These are phyloP conservation scores for Beauveria caledonica DNA, from an alignment of 2,329 filamentous ascomycete genomes.

Conservation along the genomic window DNA sequence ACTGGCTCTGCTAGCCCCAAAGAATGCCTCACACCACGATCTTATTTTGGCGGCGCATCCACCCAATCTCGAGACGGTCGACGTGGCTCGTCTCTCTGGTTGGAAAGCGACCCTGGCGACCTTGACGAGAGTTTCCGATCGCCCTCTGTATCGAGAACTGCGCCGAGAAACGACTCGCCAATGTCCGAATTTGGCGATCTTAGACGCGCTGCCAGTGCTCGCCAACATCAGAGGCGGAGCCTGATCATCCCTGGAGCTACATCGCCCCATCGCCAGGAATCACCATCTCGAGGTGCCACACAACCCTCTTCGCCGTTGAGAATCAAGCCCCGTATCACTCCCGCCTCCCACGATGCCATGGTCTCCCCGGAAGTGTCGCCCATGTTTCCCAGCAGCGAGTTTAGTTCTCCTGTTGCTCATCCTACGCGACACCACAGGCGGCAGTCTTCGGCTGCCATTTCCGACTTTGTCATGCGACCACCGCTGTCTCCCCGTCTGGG, in stretches of 20 bases:
- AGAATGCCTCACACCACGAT: slow-evolving; percentile 85
- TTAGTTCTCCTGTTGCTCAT: slow-evolving; percentile 62
- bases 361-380: slow-evolving; percentile 86
- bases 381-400: slow-evolving; percentile 73
- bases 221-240: slow-evolving; percentile 80
- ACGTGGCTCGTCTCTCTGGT: slow-evolving; percentile 61
- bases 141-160: slow-evolving; percentile 60
- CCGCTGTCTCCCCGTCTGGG: slow-evolving; percentile 77
- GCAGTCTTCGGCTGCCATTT: slow-evolving; percentile 85
- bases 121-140: slow-evolving; percentile 87
- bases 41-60: slow-evolving; percentile 55
- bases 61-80: slow-evolving; percentile 57
- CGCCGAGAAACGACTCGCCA: slow-evolving; percentile 76
- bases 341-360: slow-evolving; percentile 53
- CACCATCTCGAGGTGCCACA: slow-evolving; percentile 65
- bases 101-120: slow-evolving; percentile 76
- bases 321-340: slow-evolving; percentile 68
- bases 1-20: slow-evolving; percentile 83
- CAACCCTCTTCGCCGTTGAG: slow-evolving; percentile 82
- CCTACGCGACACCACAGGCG: slow-evolving; percentile 64
- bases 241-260: slow-evolving; percentile 71
- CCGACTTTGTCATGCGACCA: slow-evolving; percentile 54
- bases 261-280: slow-evolving; percentile 79
- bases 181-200: slow-evolving; percentile 76
- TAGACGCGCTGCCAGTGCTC: slow-evolving; percentile 65